These are phyloP conservation scores for Daldinia grandis DNA, from an alignment of 495 filamentous ascomycete genomes.

Conservation along the genomic window DNA sequence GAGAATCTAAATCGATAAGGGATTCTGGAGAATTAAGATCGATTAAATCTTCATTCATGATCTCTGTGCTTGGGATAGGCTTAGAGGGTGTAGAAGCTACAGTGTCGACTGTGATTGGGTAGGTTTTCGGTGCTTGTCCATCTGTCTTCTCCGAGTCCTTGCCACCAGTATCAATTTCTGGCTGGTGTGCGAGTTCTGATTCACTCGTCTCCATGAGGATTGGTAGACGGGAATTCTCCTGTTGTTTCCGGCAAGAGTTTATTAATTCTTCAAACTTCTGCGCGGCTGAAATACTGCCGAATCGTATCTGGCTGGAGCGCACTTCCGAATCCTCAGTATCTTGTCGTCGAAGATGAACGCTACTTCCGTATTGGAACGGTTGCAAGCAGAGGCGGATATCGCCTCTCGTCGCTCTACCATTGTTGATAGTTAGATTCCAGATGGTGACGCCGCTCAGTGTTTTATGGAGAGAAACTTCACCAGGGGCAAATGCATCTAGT, in stretches of 20 bases:
- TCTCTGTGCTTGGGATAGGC: background rate
- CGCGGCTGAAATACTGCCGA: background rate
- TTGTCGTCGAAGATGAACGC: slow-evolving; percentile 6
- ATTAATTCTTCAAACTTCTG: background rate
- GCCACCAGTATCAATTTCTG: background rate
- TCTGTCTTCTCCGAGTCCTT: background rate
- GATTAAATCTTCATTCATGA: background rate
- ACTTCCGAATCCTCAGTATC: background rate
- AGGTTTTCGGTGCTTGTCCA: background rate
- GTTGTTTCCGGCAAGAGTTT: background rate
- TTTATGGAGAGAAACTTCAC: slow-evolving; percentile 5
- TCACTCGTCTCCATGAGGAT: background rate
- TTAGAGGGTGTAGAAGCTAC: background rate
- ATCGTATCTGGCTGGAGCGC: slow-evolving; percentile 1
- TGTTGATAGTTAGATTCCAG: slow-evolving; percentile 10
- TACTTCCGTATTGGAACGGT: background rate
- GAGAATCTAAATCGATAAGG: background rate
- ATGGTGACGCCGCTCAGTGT: background rate
- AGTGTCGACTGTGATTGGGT: background rate
- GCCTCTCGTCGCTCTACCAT: slow-evolving; percentile 1
- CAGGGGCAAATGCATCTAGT: background rate
- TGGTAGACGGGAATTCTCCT: background rate
- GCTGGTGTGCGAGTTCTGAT: background rate
- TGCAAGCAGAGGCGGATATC: slow-evolving; percentile 21
- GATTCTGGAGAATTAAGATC: background rate